Evolutionary conservation across 352 stramenopile genomes (phyloP).

Genomic region (Phytophthora ohioensis): DNA sequence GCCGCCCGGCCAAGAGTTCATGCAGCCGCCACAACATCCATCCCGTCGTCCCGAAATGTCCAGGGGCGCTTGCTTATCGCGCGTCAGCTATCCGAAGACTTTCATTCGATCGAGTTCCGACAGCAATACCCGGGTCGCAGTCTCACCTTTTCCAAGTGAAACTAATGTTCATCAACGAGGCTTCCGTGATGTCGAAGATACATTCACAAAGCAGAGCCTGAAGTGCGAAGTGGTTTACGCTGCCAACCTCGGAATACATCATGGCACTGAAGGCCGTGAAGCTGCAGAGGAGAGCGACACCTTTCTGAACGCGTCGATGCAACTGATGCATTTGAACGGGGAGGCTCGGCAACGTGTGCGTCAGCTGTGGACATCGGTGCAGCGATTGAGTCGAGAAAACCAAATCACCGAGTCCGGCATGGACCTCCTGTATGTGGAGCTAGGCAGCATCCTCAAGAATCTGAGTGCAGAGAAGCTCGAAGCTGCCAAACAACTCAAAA

Average conservation of each 20-base stretch:
- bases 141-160: conserved; percentile 23
- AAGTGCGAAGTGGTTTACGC: conserved; percentile 1
- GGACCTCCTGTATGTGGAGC: conserved; percentile 64
- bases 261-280: background rate
- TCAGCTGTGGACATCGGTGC: conserved; percentile 70
- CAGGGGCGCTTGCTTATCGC: conserved; percentile 1
- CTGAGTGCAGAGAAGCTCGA: conserved; percentile 76
- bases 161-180: conserved; percentile 1
- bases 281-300: conserved; percentile 36
- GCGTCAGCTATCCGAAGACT: conserved; percentile 5
- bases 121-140: conserved; percentile 26
- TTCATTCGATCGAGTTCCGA: conserved; percentile 50
- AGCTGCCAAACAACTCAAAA: conserved; percentile 49
- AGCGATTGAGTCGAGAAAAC: conserved; percentile 60
- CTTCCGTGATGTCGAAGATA: background rate
- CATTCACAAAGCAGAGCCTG: background rate
- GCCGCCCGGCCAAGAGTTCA: background rate
- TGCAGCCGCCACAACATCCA: conserved; percentile 4
- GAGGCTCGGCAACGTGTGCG: conserved; percentile 63
- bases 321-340: conserved; percentile 72
- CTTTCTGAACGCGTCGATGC: conserved; percentile 70
- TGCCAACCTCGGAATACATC: too few relatives aligned
- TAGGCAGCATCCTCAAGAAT: conserved; percentile 67
- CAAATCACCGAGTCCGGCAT: conserved; percentile 55
- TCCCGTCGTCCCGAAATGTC: background rate